Evolutionary conservation across 2,329 filamentous ascomycete species (phyloP), one percentile per base, ranked within the genome.

Genomic region (Pestalotiopsis fici): DNA sequence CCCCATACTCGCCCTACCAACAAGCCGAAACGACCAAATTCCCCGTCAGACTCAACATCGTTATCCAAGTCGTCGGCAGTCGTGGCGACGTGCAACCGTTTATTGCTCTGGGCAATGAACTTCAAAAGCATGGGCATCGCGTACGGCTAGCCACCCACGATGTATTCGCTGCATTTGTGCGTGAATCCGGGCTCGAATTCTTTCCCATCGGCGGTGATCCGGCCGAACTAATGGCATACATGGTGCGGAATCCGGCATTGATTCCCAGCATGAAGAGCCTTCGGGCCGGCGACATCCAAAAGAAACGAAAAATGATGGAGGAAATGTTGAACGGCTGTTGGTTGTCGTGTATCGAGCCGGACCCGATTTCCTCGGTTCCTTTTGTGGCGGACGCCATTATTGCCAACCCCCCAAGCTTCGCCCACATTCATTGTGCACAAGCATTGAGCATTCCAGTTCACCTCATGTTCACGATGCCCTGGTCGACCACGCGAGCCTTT

Each of bases 381-480:
- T 97, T 97, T 75, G 90, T 97, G 50, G 94, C 94, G 0, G 94
- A 94, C 78, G 90, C 88, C 64, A 93, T 94, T 71, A 93, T 94
- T 72, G 91, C 92, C 2, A 94, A 94, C 68, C 92, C 92, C 2
- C 92, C 92, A 0, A 92, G 90, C 73, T 94, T 93, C 78, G 91
- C 90, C 0, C 91, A 94, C 73, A 83, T 94, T 3, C 92, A 94
- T 73, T 87, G 91, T 67, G 92, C 92, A 0, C 91, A 94, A 78
- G 92, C 91, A 78, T 78, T 94, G 73, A 91, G 91, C 0, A 89
- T 94, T 62, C 92, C 92, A 0, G 75, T 94, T 11, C 92, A 94
- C 73, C 88, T 97, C 78, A 97, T 97, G 93, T 97, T 97, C 80
- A 97, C 94, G 0, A 96, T 97, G 93, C 93, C 93, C 0, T 97